These are phyloP conservation scores for Spinellus fusiger DNA, from an alignment of 192 early-diverging fungal genomes.

Conservation along the genomic window DNA sequence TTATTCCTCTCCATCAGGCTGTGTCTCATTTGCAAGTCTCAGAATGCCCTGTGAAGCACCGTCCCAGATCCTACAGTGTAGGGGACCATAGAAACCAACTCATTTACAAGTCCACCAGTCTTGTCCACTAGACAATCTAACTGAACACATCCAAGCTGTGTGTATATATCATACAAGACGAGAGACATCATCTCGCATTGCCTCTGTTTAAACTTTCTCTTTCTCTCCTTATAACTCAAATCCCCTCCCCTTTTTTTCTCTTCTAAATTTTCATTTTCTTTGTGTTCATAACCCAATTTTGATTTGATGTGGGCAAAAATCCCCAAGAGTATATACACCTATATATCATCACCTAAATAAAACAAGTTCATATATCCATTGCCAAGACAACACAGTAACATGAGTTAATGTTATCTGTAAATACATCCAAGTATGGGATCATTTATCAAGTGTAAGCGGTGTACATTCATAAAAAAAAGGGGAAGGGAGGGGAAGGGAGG, in stretches of 20 bases:
- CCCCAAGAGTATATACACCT: too few species aligned
- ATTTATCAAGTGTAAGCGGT: too few species aligned
- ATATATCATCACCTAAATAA: too few species aligned
- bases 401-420: too few species aligned
- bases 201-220: background rate
- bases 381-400: too few species aligned
- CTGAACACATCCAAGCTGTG: too few species aligned
- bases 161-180: too few species aligned
- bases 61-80: conserved; percentile 19
- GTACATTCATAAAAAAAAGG: too few species aligned
- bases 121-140: background rate
- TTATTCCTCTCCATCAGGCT: conserved; percentile 16
- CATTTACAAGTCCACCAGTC: background rate
- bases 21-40: conserved; percentile 5
- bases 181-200: background rate
- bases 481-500: too few species aligned
- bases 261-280: background rate
- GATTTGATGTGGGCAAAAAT: background rate
- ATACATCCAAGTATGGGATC: too few species aligned
- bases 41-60: background rate
- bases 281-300: background rate
- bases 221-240: background rate
- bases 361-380: too few species aligned
- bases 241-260: background rate
- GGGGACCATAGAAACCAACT: conserved; percentile 8